Conservation (phyloP, 305 asterid species). For the Coffea humblotiana region DNA sequence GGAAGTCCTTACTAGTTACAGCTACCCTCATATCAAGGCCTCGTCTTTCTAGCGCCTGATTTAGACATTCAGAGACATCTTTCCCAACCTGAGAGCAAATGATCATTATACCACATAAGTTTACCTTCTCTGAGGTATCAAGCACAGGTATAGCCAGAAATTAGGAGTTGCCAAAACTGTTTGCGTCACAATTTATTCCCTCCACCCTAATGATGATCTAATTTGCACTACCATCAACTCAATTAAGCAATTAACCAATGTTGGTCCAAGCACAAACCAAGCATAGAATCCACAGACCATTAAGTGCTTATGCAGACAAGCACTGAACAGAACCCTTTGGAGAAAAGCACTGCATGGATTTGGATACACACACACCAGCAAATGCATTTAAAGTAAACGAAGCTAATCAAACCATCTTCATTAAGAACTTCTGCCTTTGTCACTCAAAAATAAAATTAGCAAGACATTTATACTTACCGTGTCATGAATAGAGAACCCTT, state of each 20-base stretch:
- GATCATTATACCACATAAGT: neutral
- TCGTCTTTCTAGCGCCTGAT: constrained; percentile 56
- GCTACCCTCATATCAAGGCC: constrained; percentile 72
- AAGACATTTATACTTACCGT: constrained; percentile 46
- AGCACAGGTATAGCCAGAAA: neutral
- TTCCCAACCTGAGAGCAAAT: constrained; percentile 57
- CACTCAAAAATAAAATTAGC: neutral
- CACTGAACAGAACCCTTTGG: neutral
- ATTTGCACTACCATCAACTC: neutral
- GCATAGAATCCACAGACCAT: neutral
- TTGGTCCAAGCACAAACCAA: neutral
- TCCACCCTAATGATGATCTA: neutral
- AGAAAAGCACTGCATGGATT: neutral
- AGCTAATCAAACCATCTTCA: neutral
- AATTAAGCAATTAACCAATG: neutral
- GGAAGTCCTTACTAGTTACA: constrained; percentile 63
- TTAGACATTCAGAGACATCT: constrained; percentile 72
- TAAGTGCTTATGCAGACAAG: neutral
- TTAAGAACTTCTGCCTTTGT: neutral
- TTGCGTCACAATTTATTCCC: neutral
- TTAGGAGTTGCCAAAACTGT: neutral
- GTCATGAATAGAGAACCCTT: constrained; percentile 69
- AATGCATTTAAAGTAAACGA: neutral
- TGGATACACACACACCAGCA: neutral
- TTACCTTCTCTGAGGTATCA: neutral